A percentile compares a stretch with the other conserved stretches of the same genome.
phyloP scores from a whole-genome alignment of 1,284 basidiomycete species.

The Ustilago bromivora region DNA sequence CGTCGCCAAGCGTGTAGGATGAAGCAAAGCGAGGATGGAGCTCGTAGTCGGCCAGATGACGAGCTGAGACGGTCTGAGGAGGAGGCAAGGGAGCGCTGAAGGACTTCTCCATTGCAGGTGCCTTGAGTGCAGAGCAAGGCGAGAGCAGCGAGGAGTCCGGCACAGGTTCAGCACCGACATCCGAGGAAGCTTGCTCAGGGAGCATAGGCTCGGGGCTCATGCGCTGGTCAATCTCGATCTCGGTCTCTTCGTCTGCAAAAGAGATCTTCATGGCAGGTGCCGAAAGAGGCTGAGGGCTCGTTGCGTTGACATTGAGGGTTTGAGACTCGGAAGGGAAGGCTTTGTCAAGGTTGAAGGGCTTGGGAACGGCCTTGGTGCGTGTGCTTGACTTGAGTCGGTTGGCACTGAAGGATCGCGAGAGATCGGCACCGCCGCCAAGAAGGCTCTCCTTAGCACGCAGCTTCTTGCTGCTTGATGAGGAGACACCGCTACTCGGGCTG shows the following conservation, averaged over 20 bases:
- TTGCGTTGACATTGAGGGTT: constrained; percentile 13
- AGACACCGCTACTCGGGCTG: constrained; percentile 49
- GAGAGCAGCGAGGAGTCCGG: constrained; percentile 38
- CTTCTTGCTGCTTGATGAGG: constrained; percentile 46
- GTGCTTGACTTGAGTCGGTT: constrained; percentile 43
- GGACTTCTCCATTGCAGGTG: constrained; percentile 68
- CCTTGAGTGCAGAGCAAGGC: constrained; percentile 39
- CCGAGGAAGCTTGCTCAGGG: constrained; percentile 16
- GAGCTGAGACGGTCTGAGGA: constrained; percentile 54
- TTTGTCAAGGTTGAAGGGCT: constrained; percentile 48
- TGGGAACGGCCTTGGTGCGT: constrained; percentile 46
- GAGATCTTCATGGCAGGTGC: constrained; percentile 54
- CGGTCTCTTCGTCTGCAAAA: constrained; percentile 40
- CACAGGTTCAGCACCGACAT: constrained; percentile 13
- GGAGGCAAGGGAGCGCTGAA: constrained; percentile 53
- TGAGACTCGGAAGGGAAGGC: constrained; percentile 32
- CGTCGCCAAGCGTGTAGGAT: constrained; percentile 76
- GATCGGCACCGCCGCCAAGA: constrained; percentile 42
- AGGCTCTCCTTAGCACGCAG: constrained; percentile 44
- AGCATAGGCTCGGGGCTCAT: constrained; percentile 35
- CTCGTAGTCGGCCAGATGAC: constrained; percentile 70
- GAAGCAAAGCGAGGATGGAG: constrained; percentile 78
- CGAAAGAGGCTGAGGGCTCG: constrained; percentile 38
- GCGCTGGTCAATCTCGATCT: constrained; percentile 38
- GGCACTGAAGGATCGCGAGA: constrained; percentile 53